Evolutionary conservation across 2,329 filamentous ascomycete species (phyloP).

Genomic region (Fusarium mundagurra): DNA sequence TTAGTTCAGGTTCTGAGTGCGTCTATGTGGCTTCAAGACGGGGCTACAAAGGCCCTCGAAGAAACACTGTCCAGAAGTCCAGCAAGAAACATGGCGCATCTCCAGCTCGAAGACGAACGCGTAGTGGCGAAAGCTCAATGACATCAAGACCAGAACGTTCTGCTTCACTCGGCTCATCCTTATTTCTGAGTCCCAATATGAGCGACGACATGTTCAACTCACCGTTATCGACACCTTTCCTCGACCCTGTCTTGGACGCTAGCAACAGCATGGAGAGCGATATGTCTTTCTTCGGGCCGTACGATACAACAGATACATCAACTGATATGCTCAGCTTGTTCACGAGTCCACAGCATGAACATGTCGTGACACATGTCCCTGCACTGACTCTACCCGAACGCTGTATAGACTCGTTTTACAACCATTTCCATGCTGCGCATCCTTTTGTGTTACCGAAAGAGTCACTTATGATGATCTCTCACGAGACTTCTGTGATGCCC

Average conservation of each 20-base stretch:
- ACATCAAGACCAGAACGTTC: conserved; percentile 52
- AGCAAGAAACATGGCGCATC: conserved; percentile 63
- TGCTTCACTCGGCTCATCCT: conserved; percentile 17
- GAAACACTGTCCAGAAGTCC: conserved; percentile 54
- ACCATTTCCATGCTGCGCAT: conserved; percentile 66
- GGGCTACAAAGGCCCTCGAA: conserved; percentile 72
- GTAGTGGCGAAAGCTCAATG: conserved; percentile 45
- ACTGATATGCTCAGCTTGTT: conserved; percentile 35
- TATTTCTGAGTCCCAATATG: conserved; percentile 23
- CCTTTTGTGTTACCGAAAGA: conserved; percentile 67
- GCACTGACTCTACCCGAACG: conserved; percentile 57
- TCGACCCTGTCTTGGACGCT: conserved; percentile 4
- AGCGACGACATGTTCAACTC: conserved; percentile 22
- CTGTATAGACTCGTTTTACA: conserved; percentile 68
- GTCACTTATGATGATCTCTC: conserved; percentile 58
- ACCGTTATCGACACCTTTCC: conserved; percentile 32
- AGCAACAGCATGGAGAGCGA: conserved; percentile 14
- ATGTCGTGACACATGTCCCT: conserved; percentile 33
- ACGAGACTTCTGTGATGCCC: conserved; percentile 59
- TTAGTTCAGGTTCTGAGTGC: conserved; percentile 67
- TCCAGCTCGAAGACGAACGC: conserved; percentile 32
- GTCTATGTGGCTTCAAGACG: conserved; percentile 78
- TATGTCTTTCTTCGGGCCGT: conserved; percentile 21
- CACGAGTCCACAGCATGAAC: conserved; percentile 20
- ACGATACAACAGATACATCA: conserved; percentile 37